Percentiles rank a stretch among this genome's conserved stretches.
These are phyloP conservation scores for Neopestalotiopsis sp. DNA, from an alignment of 2,329 filamentous ascomycete genomes.

Conservation along the genomic window DNA sequence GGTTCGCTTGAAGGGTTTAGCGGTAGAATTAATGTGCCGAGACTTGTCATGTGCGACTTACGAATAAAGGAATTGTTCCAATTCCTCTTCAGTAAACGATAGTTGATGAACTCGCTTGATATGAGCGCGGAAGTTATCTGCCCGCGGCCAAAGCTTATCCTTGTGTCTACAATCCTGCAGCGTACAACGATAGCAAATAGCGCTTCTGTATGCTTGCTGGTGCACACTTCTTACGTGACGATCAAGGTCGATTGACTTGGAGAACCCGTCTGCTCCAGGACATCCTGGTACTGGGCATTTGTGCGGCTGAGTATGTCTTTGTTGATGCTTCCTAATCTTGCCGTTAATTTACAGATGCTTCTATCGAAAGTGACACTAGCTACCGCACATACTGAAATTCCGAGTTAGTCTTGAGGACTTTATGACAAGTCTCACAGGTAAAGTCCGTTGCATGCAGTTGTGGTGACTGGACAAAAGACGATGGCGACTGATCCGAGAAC, in stretches of 20 bases:
- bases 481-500: conserved; percentile 19
- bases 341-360: no score
- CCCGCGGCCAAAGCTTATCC: conserved; percentile 76
- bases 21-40: no score
- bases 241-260: conserved; percentile 80
- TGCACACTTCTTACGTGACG: conserved; percentile 80
- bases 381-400: conserved; percentile 55
- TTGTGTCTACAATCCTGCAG: conserved; percentile 60
- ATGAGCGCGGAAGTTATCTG: conserved; percentile 88
- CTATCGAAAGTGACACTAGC: no score
- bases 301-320: conserved; percentile 72
- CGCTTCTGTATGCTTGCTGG: conserved; percentile 47
- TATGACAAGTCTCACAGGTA: conserved; percentile 46
- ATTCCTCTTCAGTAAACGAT: no score
- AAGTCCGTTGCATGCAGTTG: no score
- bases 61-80: no score
- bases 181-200: conserved; percentile 65
- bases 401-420: conserved; percentile 54
- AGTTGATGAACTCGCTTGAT: conserved; percentile 72
- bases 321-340: conserved; percentile 82
- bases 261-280: conserved; percentile 69
- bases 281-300: conserved; percentile 66
- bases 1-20: no score
- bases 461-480: no score
- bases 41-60: no score